Evolutionary conservation across 257 asterid species (phyloP).

Genomic region (Ajuga chamaepitys): DNA sequence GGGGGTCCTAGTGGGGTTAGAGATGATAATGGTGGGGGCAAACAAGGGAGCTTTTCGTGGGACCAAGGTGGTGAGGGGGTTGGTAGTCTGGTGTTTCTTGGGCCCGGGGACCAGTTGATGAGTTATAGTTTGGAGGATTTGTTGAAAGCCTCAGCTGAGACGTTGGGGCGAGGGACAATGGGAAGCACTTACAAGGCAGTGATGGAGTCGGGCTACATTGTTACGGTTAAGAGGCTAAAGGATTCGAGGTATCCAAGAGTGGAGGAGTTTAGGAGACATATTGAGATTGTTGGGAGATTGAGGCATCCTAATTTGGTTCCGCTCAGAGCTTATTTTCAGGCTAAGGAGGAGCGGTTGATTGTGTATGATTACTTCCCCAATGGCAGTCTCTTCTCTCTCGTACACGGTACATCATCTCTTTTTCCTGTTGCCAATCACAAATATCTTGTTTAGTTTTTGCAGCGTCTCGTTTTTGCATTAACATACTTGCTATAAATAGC

Average conservation of each 20-base stretch:
- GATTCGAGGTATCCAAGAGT: slow-evolving; percentile 71
- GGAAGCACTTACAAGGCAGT: slow-evolving; percentile 96
- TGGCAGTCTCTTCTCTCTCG: slow-evolving; percentile 90
- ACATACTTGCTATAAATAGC: background rate
- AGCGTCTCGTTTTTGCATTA: background rate
- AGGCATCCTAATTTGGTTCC: slow-evolving; percentile 91
- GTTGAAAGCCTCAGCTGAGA: slow-evolving; percentile 95
- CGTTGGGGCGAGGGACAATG: slow-evolving; percentile 80
- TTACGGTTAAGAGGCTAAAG: slow-evolving; percentile 87
- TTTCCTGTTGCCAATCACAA: background rate
- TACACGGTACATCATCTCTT: slow-evolving; percentile 51
- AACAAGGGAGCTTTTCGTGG: slow-evolving; percentile 64
- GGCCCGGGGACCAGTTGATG: slow-evolving; percentile 86
- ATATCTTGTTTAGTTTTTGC: background rate
- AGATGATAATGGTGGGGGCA: slow-evolving; percentile 36
- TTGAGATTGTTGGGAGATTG: slow-evolving; percentile 72
- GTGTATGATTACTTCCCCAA: slow-evolving; percentile 94
- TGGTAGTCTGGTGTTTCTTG: slow-evolving; percentile 73
- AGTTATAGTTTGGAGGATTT: slow-evolving; percentile 74
- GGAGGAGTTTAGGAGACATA: slow-evolving; percentile 80
- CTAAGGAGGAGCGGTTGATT: slow-evolving; percentile 83
- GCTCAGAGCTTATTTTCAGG: slow-evolving; percentile 90
- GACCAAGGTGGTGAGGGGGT: slow-evolving; percentile 69
- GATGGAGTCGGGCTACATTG: slow-evolving; percentile 94
- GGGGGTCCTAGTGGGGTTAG: slow-evolving; percentile 28